Percentiles rank a stretch among this genome's conserved stretches.
Evolutionary conservation across 1,284 basidiomycete species (phyloP).

Genomic region (Testicularia cyperi): DNA sequence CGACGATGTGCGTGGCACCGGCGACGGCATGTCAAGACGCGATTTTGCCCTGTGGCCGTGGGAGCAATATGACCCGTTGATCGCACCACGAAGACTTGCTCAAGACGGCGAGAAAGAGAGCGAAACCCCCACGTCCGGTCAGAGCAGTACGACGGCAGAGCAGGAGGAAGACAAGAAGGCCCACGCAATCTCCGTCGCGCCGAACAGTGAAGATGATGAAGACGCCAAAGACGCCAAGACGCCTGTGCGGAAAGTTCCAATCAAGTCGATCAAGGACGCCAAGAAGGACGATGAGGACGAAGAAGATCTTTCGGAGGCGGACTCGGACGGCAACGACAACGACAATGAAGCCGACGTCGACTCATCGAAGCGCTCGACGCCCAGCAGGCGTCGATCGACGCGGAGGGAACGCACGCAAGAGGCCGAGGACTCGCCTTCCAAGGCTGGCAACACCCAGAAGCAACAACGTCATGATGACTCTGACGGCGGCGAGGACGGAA

Average conservation of each 20-base stretch:
- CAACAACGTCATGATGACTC: too few relatives aligned
- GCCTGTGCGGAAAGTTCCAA: too few relatives aligned
- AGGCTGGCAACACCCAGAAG: too few relatives aligned
- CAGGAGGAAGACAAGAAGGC: too few relatives aligned
- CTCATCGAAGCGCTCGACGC: conserved; percentile 12
- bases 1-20: conserved; percentile 23
- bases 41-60: conserved; percentile 40
- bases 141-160: too few relatives aligned
- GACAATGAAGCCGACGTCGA: too few relatives aligned
- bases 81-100: conserved; percentile 24
- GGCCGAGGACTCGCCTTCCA: too few relatives aligned
- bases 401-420: conserved; percentile 15
- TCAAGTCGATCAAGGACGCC: conserved; percentile 3
- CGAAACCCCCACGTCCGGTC: background rate
- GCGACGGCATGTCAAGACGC: conserved; percentile 34
- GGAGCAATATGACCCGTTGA: conserved; percentile 30
- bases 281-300: conserved; percentile 2
- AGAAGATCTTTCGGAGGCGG: conserved; percentile 29
- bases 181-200: too few relatives aligned
- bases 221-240: background rate
- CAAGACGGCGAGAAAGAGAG: conserved; percentile 12
- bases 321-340: conserved; percentile 12
- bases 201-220: conserved; percentile 8
- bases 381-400: conserved; percentile 10
- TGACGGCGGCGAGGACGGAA: too few relatives aligned